Percentiles rank a stretch among this genome's conserved stretches.
Conservation (phyloP, 306 rosid species). For the Hippophae rhamnoides region DNA sequence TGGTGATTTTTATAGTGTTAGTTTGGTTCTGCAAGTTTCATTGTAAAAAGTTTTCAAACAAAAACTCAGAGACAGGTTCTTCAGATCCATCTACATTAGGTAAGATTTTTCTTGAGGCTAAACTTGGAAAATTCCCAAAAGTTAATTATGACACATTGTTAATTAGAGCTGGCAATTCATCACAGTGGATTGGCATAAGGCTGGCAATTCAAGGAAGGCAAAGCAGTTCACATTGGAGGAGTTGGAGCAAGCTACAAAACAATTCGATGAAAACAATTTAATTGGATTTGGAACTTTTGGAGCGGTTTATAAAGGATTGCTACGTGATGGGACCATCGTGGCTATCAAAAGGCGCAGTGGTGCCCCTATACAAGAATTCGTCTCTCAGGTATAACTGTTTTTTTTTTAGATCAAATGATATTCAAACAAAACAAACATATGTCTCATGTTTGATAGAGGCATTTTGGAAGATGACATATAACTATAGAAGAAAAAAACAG, state of each 20-base stretch:
- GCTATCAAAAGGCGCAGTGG: slow-evolving; percentile 39
- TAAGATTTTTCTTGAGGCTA: slow-evolving; percentile 12
- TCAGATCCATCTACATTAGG: slow-evolving; percentile 41
- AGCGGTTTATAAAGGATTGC: slow-evolving; percentile 35
- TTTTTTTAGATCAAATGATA: not conserved
- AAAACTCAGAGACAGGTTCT: slow-evolving; percentile 35
- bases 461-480: not conserved
- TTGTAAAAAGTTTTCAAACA: slow-evolving; percentile 17
- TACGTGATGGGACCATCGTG: slow-evolving; percentile 36
- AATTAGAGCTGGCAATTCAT: not conserved
- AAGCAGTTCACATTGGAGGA: slow-evolving; percentile 31
- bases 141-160: slow-evolving; percentile 1
- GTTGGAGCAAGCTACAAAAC: slow-evolving; percentile 33
- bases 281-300: slow-evolving; percentile 44
- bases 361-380: slow-evolving; percentile 25
- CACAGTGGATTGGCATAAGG: slow-evolving; percentile 30
- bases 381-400: slow-evolving; percentile 22
- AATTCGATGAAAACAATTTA: slow-evolving; percentile 30
- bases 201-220: slow-evolving; percentile 19
- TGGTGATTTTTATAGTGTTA: slow-evolving; percentile 17
- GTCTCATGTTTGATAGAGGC: no score
- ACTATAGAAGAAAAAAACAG: no score
- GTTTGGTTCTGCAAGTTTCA: slow-evolving; percentile 31
- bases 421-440: not conserved
- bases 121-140: not conserved